These are phyloP conservation scores for Boletus pseudopeckii DNA, from an alignment of 768 basidiomycete genomes.

Conservation along the genomic window DNA sequence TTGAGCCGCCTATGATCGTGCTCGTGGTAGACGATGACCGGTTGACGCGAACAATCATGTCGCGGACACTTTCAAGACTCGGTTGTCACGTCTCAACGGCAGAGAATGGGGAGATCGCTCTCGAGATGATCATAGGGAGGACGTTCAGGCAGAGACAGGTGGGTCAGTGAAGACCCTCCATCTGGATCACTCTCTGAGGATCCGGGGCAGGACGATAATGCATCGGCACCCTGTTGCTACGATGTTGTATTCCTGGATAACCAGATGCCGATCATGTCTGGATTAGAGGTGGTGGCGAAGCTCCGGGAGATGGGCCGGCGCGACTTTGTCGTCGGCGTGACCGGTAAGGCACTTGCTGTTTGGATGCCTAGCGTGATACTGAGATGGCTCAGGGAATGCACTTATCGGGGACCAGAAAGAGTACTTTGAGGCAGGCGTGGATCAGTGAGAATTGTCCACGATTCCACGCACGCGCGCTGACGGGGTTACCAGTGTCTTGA, in stretches of 20 bases:
- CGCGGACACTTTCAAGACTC: slow-evolving; percentile 68
- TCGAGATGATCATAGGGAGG: slow-evolving; percentile 63
- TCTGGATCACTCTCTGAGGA: not conserved
- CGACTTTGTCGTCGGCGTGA: slow-evolving; percentile 83
- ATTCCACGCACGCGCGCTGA: not conserved
- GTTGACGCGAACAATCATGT: slow-evolving; percentile 79
- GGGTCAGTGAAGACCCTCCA: not conserved
- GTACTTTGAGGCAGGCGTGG: slow-evolving; percentile 71
- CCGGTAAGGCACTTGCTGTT: slow-evolving; percentile 41
- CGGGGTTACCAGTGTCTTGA: slow-evolving; percentile 53
- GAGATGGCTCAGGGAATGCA: slow-evolving; percentile 46
- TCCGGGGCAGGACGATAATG: not conserved
- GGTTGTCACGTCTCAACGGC: slow-evolving; percentile 78
- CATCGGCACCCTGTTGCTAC: slow-evolving; percentile 17
- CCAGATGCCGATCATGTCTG: slow-evolving; percentile 82
- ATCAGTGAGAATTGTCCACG: slow-evolving; percentile 48
- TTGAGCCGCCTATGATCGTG: slow-evolving; percentile 57
- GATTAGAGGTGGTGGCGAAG: slow-evolving; percentile 61
- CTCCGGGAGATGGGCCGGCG: slow-evolving; percentile 60
- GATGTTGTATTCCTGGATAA: slow-evolving; percentile 62
- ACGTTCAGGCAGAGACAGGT: not conserved
- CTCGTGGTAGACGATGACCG: slow-evolving; percentile 84
- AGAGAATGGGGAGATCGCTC: slow-evolving; percentile 77
- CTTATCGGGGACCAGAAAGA: slow-evolving; percentile 63
- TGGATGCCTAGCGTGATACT: not conserved